phyloP scores from a whole-genome alignment of 371 early-diverging fungal genomes.

The Mortierella sp. region DNA sequence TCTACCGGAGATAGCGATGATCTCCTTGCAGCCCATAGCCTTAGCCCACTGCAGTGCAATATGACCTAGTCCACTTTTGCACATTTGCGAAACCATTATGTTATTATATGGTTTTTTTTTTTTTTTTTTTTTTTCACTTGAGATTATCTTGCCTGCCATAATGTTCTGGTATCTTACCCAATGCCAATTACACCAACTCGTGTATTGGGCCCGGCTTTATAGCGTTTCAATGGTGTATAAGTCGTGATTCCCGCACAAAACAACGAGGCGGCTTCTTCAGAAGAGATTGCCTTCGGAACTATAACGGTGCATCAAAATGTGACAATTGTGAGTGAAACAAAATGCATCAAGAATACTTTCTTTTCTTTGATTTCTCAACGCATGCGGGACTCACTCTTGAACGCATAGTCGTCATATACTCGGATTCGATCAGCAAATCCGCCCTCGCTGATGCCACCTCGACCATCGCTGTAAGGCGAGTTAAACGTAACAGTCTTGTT shows the following conservation, averaged over 20 bases:
- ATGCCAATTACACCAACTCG: constrained; percentile 76
- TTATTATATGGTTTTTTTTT: background rate
- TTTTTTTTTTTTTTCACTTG: too few species aligned
- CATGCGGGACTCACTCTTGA: constrained; percentile 49
- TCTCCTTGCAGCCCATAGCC: constrained; percentile 68
- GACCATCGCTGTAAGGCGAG: constrained; percentile 64
- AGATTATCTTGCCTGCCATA: too few species aligned
- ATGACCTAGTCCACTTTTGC: constrained; percentile 68
- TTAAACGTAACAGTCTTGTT: constrained; percentile 63
- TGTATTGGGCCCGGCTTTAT: constrained; percentile 58
- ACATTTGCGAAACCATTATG: too few species aligned
- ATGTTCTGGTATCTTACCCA: constrained; percentile 29
- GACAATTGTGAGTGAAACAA: background rate
- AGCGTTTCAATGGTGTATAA: constrained; percentile 66
- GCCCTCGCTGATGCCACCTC: constrained; percentile 72
- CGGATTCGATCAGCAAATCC: constrained; percentile 74
- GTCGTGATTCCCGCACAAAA: constrained; percentile 81
- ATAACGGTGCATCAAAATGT: too few species aligned
- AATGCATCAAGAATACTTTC: background rate
- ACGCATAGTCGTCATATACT: constrained; percentile 59
- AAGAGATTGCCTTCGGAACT: background rate
- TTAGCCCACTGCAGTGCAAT: constrained; percentile 74
- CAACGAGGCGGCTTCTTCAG: constrained; percentile 28
- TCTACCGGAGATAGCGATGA: constrained; percentile 75
- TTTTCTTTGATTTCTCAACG: background rate